A percentile compares a stretch with the other conserved stretches of the same genome.
Conservation (phyloP, 371 early-diverging fungal genomes). For the Lichtheimia ramosa region DNA sequence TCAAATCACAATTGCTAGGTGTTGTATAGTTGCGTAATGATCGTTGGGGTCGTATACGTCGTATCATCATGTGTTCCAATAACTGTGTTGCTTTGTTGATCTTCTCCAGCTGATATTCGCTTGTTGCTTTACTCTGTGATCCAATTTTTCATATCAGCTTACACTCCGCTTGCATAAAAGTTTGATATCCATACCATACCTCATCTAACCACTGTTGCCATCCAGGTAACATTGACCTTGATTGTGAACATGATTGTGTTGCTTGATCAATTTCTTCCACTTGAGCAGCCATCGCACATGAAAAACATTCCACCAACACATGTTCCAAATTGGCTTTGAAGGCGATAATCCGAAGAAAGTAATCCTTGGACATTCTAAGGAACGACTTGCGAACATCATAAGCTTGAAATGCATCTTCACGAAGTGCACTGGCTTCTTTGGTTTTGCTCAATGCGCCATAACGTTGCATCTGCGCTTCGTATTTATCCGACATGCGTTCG, state of each 20-base stretch:
- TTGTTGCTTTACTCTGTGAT: constrained; percentile 31
- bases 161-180: not conserved
- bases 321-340: constrained; percentile 41
- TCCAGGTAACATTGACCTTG: constrained; percentile 27
- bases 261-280: constrained; percentile 39
- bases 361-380: constrained; percentile 39
- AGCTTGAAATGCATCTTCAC: constrained; percentile 72
- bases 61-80: constrained; percentile 31
- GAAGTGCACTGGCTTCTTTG: constrained; percentile 67
- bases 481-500: constrained; percentile 61
- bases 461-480: constrained; percentile 63
- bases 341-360: constrained; percentile 28
- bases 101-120: constrained; percentile 30
- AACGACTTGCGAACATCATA: constrained; percentile 66
- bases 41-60: constrained; percentile 32
- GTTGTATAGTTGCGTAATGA: constrained; percentile 31
- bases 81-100: constrained; percentile 25
- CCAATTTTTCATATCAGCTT: not conserved
- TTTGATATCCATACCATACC: constrained; percentile 13
- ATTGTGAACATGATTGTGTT: constrained; percentile 17
- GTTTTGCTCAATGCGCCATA: constrained; percentile 60
- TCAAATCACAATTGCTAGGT: constrained; percentile 6
- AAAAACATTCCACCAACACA: constrained; percentile 34
- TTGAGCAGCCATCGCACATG: constrained; percentile 30
- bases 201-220: constrained; percentile 46